phyloP scores from a whole-genome alignment of 179 eudicot genomes.

The Spinacia oleracea region DNA sequence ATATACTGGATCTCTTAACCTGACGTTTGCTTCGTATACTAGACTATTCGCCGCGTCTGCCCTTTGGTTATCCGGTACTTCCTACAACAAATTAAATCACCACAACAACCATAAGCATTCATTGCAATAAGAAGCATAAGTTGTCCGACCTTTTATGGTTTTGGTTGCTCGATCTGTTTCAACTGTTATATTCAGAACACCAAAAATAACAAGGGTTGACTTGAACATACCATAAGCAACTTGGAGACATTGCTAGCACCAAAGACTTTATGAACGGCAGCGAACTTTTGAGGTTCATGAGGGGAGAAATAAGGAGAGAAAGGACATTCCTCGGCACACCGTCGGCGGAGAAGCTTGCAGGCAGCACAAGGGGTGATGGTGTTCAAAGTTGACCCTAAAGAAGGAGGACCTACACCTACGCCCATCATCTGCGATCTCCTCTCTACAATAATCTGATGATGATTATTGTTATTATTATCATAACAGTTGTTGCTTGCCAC shows the following conservation, averaged over 20 bases:
- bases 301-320: slow-evolving; percentile 79
- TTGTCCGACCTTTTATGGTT: too few relatives aligned
- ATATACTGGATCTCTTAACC: slow-evolving; percentile 77
- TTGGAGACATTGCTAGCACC: slow-evolving; percentile 88
- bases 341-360: slow-evolving; percentile 63
- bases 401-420: slow-evolving; percentile 26
- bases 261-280: slow-evolving; percentile 72
- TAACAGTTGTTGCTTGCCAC: background rate
- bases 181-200: background rate
- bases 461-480: slow-evolving; percentile 5
- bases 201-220: too few relatives aligned
- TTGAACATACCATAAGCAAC: slow-evolving; percentile 55
- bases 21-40: slow-evolving; percentile 76
- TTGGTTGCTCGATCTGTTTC: background rate
- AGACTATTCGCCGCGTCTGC: slow-evolving; percentile 84
- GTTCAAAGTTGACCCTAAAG: slow-evolving; percentile 48
- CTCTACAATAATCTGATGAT: slow-evolving; percentile 33
- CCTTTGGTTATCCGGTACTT: slow-evolving; percentile 70
- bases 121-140: too few relatives aligned
- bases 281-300: slow-evolving; percentile 72
- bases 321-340: slow-evolving; percentile 75
- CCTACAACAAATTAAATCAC: too few relatives aligned
- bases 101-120: too few relatives aligned
- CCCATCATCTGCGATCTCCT: slow-evolving; percentile 44
- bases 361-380: slow-evolving; percentile 77